Percentiles rank a stretch among this genome's conserved stretches.
Conservation (phyloP, 2,329 filamentous ascomycete genomes). For the Ampelomyces quisqualis region DNA sequence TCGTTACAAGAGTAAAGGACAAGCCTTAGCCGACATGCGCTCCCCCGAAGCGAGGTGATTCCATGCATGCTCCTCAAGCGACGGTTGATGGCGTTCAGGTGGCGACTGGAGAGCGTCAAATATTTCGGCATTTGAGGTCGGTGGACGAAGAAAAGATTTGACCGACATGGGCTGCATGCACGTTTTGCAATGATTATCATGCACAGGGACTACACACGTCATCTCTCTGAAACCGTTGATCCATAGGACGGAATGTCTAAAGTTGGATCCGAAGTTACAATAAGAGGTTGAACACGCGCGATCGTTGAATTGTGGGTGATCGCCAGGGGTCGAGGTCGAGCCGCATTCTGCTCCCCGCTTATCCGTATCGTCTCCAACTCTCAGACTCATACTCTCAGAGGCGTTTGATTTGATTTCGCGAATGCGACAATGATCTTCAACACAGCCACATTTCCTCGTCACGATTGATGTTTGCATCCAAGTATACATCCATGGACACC, state of each 20-base stretch:
- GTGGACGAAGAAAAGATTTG: conserved; percentile 7
- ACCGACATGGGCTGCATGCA: conserved; percentile 7
- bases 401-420: not conserved
- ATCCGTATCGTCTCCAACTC: not conserved
- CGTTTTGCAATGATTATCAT: not conserved
- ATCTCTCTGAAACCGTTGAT: not conserved
- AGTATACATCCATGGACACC: not conserved
- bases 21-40: not conserved
- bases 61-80: too few relatives aligned
- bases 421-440: conserved; percentile 10
- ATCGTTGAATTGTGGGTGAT: conserved; percentile 7
- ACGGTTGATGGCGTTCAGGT: too few relatives aligned
- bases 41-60: not conserved
- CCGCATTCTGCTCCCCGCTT: not conserved
- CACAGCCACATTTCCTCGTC: conserved; percentile 17
- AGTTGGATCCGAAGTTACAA: conserved; percentile 9
- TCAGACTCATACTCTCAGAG: not conserved
- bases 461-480: conserved; percentile 1
- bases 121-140: conserved; percentile 1
- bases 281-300: conserved; percentile 1
- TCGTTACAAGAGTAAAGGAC: not conserved
- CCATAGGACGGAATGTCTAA: conserved; percentile 14
- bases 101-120: conserved; percentile 1
- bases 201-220: not conserved
- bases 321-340: not conserved